Conservation (phyloP, 352 stramenopile species). For the Phytophthora europaea region DNA sequence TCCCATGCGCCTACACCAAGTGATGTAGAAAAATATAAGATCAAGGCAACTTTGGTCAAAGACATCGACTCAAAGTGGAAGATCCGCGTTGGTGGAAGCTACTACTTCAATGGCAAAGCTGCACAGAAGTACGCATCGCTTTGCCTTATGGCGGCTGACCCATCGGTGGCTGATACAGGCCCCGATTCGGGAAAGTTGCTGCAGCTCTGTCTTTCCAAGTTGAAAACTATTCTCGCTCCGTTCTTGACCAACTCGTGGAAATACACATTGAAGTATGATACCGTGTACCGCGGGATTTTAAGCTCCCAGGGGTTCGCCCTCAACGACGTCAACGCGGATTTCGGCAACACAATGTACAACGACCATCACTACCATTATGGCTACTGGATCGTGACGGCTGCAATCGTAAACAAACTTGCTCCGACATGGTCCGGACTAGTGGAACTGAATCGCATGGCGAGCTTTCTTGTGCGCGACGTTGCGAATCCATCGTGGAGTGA, state of each 20-base stretch:
- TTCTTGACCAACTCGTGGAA: slow-evolving; percentile 44
- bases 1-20: slow-evolving; percentile 15
- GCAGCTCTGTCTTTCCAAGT: slow-evolving; percentile 29
- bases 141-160: slow-evolving; percentile 42
- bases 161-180: slow-evolving; percentile 21
- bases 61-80: slow-evolving; percentile 40
- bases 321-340: slow-evolving; percentile 42
- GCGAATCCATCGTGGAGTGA: slow-evolving; percentile 38
- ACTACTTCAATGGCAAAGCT: slow-evolving; percentile 51
- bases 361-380: slow-evolving; percentile 51
- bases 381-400: slow-evolving; percentile 43
- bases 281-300: slow-evolving; percentile 42
- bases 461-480: slow-evolving; percentile 36
- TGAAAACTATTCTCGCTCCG: slow-evolving; percentile 27
- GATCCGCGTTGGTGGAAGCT: slow-evolving; percentile 35
- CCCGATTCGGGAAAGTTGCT: slow-evolving; percentile 6
- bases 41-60: slow-evolving; percentile 29
- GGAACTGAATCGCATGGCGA: slow-evolving; percentile 32
- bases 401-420: slow-evolving; percentile 35
- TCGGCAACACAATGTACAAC: slow-evolving; percentile 54
- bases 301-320: slow-evolving; percentile 41
- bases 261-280: slow-evolving; percentile 41
- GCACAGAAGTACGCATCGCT: slow-evolving; percentile 50
- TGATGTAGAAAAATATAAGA: slow-evolving; percentile 21
- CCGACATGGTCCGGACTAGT: slow-evolving; percentile 23